A percentile compares a stretch with the other conserved stretches of the same genome.
Evolutionary conservation across 2,329 filamentous ascomycete species (phyloP).

Genomic region (Podosphaera aphanis): DNA sequence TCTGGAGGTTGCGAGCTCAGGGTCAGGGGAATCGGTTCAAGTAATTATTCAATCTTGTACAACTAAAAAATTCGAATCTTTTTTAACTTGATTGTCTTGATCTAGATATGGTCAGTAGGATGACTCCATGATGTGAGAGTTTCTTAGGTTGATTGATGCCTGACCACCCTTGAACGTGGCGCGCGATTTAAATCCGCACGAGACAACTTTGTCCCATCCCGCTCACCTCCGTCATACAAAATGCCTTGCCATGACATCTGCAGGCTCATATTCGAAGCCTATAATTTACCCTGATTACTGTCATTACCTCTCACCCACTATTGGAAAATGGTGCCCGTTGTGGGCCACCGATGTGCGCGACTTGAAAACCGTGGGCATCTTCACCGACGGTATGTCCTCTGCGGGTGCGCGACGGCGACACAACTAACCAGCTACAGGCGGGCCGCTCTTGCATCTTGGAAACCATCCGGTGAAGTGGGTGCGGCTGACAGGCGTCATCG

Average conservation of each 20-base stretch:
- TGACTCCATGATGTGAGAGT: neutral
- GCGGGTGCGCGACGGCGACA: neutral
- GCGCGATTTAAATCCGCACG: neutral
- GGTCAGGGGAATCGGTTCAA: neutral
- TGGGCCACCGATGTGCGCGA: conserved; percentile 25
- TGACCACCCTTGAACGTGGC: neutral
- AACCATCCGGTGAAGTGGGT: conserved; percentile 63
- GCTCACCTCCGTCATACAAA: neutral
- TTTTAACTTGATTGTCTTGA: neutral
- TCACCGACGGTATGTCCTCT: conserved; percentile 27
- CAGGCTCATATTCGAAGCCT: conserved; percentile 5
- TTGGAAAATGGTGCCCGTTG: conserved; percentile 34
- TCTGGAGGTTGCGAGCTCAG: conserved; percentile 10
- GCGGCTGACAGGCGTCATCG: conserved; percentile 44
- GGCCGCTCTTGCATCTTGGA: conserved; percentile 33
- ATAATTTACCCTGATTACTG: conserved; percentile 37
- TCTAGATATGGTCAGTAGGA: neutral
- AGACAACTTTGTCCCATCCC: neutral
- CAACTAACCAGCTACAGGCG: neutral
- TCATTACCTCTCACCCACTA: conserved; percentile 37
- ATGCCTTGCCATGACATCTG: conserved; percentile 26
- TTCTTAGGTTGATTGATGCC: neutral
- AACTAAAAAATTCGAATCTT: neutral
- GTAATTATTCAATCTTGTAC: neutral
- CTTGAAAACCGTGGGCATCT: conserved; percentile 22